These are phyloP conservation scores for Neostapfia colusana DNA, from an alignment of 176 grass and related monocot species.

Conservation along the genomic window DNA sequence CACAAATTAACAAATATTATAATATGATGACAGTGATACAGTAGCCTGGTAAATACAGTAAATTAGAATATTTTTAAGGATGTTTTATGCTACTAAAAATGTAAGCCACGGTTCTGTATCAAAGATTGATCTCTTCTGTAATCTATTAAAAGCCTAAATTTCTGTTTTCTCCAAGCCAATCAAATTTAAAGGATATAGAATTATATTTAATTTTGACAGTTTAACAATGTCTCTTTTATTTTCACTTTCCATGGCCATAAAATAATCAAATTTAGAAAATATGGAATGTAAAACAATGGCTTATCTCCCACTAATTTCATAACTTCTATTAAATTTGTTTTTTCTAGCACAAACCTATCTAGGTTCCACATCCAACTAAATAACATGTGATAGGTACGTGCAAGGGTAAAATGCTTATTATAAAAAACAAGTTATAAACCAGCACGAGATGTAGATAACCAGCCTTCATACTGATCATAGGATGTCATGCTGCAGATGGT, in stretches of 20 bases:
- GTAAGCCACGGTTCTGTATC: no score
- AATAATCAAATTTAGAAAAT: no score
- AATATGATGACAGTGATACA: not conserved
- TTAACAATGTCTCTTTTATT: no score
- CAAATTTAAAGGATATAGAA: no score
- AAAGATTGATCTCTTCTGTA: no score
- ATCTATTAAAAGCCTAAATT: no score
- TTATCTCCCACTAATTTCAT: not conserved
- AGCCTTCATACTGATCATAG: not conserved
- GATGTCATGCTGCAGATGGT: no score
- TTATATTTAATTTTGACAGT: no score
- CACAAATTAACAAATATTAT: not conserved
- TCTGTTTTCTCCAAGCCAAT: no score
- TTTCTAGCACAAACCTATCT: not conserved
- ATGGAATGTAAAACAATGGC: no score
- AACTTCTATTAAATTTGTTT: not conserved
- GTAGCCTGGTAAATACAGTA: not conserved
- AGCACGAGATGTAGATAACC: not conserved
- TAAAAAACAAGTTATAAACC: not conserved
- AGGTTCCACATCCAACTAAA: not conserved
- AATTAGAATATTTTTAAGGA: not conserved
- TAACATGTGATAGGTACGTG: not conserved
- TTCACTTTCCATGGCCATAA: no score
- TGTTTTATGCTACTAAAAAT: no score
- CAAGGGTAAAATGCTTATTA: not conserved